phyloP scores from a whole-genome alignment of 1,284 basidiomycete species.

The Pterulicium gracile region DNA sequence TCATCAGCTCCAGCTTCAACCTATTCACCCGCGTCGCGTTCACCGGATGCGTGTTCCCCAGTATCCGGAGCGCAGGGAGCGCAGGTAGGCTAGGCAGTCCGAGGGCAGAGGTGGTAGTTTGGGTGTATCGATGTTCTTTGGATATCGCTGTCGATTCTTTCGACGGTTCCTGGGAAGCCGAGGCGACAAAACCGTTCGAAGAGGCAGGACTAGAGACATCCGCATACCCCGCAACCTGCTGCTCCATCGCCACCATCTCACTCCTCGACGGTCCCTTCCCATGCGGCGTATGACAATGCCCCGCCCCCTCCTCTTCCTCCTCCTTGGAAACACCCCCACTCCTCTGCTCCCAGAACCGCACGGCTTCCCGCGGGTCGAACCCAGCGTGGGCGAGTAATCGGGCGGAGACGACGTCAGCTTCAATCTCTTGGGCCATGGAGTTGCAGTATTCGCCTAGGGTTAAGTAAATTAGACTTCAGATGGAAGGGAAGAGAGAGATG shows the following conservation, averaged over 20 bases:
- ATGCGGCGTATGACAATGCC: constrained; percentile 11
- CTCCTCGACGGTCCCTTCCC: not conserved
- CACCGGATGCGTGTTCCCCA: constrained; percentile 40
- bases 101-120: constrained; percentile 12
- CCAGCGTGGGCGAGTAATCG: constrained; percentile 85
- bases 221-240: not conserved
- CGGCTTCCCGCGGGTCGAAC: constrained; percentile 68
- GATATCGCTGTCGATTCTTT: not conserved
- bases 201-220: not conserved
- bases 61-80: constrained; percentile 16
- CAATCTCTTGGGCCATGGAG: constrained; percentile 70
- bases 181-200: constrained; percentile 12
- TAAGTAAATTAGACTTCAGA: not conserved
- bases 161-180: not conserved
- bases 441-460: constrained; percentile 51
- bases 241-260: not conserved
- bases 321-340: constrained; percentile 6
- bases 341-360: constrained; percentile 63
- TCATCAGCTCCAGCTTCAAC: constrained; percentile 38
- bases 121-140: constrained; percentile 21
- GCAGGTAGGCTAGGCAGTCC: constrained; percentile 3
- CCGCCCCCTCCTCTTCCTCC: constrained; percentile 10
- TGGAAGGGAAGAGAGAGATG: not conserved
- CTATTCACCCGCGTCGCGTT: constrained; percentile 37
- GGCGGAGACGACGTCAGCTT: constrained; percentile 82